A percentile compares a stretch with the other conserved stretches of the same genome.
Conservation (phyloP, 148 eudicot genomes). For the Chenopodium suecicum region DNA sequence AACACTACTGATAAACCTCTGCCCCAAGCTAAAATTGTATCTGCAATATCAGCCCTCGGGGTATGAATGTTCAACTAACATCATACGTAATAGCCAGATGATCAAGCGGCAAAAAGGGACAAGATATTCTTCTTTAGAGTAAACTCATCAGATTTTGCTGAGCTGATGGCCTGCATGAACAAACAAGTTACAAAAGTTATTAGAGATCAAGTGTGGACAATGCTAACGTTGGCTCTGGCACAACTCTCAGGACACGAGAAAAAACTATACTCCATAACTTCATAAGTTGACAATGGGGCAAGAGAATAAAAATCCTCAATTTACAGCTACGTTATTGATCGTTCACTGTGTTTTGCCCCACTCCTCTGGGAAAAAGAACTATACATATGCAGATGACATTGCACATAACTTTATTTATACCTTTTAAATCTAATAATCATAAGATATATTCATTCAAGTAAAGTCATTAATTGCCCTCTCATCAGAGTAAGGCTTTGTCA, state of each 20-base stretch:
- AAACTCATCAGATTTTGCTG: constrained; percentile 82
- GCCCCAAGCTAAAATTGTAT: background rate
- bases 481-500: background rate
- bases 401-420: background rate
- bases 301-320: background rate
- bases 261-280: background rate
- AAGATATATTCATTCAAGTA: background rate
- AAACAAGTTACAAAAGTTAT: background rate
- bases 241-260: background rate
- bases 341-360: background rate
- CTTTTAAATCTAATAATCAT: background rate
- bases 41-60: constrained; percentile 3
- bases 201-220: background rate
- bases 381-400: background rate
- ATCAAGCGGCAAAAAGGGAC: constrained; percentile 58
- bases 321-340: background rate
- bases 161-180: constrained; percentile 71
- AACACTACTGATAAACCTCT: constrained; percentile 7
- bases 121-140: constrained; percentile 91
- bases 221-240: background rate
- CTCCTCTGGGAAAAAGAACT: background rate
- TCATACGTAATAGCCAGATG: background rate
- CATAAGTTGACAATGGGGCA: background rate
- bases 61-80: constrained; percentile 1
- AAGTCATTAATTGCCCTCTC: background rate